These are phyloP conservation scores for Colletotrichum liriopes DNA, from an alignment of 2,329 filamentous ascomycete genomes.

Conservation along the genomic window DNA sequence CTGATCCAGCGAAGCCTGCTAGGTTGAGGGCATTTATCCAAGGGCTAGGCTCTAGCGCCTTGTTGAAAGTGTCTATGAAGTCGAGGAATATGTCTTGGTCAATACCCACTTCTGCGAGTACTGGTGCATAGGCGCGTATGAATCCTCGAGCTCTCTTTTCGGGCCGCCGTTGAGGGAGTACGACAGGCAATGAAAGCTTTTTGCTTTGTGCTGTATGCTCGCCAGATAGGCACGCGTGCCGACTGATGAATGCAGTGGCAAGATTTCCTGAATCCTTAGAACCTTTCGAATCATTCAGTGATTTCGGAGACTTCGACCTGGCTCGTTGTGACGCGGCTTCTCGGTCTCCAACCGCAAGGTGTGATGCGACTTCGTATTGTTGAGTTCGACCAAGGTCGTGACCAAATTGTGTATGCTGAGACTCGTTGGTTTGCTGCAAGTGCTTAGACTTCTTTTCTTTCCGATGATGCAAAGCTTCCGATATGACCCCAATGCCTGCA, in stretches of 20 bases:
- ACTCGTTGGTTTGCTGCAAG: not conserved
- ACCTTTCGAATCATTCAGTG: not conserved
- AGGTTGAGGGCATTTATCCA: constrained; percentile 60
- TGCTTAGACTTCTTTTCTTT: constrained; percentile 39
- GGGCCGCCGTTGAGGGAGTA: constrained; percentile 68
- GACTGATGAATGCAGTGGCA: constrained; percentile 18
- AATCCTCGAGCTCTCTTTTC: constrained; percentile 64
- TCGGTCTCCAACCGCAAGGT: not conserved
- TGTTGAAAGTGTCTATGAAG: constrained; percentile 64
- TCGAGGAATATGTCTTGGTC: constrained; percentile 63
- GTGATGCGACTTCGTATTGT: not conserved
- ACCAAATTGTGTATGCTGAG: accelerated
- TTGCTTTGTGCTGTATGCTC: accelerated
- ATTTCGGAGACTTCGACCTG: not conserved
- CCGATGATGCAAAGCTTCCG: constrained; percentile 43
- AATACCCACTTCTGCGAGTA: constrained; percentile 62
- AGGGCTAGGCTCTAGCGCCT: constrained; percentile 52
- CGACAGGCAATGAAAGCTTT: constrained; percentile 60
- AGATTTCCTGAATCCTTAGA: not conserved
- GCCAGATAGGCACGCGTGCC: not conserved
- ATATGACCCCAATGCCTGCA: constrained; percentile 42
- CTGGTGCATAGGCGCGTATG: constrained; percentile 67
- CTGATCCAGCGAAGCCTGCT: constrained; percentile 55
- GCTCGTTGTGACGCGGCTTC: not conserved
- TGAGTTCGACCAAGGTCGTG: not conserved